Percentiles rank a stretch among this genome's conserved stretches.
Conservation (phyloP, 148 eudicot species). For the Simmondsia chinensis region DNA sequence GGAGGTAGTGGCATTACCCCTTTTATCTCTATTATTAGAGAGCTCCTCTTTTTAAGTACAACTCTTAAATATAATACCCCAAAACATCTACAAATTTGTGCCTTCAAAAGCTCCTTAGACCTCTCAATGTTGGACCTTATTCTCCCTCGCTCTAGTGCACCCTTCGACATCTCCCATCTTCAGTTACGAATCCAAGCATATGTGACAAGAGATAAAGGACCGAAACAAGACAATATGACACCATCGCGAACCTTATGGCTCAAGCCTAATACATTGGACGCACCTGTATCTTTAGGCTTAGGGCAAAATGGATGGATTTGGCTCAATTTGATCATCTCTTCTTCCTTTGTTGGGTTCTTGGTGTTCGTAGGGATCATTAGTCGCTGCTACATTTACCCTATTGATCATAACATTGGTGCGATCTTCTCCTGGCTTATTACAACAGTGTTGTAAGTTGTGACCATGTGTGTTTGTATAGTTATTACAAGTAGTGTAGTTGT, state of each 20-base stretch:
- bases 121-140: constrained; percentile 65
- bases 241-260: constrained; percentile 32
- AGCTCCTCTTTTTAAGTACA: constrained; percentile 40
- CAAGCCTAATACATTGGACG: constrained; percentile 43
- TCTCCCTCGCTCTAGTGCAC: constrained; percentile 44
- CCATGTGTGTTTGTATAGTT: constrained; percentile 45
- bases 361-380: constrained; percentile 52
- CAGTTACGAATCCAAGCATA: constrained; percentile 72
- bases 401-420: constrained; percentile 51
- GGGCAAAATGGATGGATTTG: constrained; percentile 74
- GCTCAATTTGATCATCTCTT: constrained; percentile 62
- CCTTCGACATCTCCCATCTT: constrained; percentile 23
- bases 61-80: constrained; percentile 40
- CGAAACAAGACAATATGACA: constrained; percentile 13
- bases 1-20: constrained; percentile 98
- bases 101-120: constrained; percentile 55
- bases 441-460: constrained; percentile 27
- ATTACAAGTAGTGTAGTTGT: constrained; percentile 33
- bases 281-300: constrained; percentile 51
- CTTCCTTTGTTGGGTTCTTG: constrained; percentile 60
- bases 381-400: constrained; percentile 66
- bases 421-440: constrained; percentile 30
- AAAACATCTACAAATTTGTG: constrained; percentile 35
- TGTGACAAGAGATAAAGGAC: constrained; percentile 52
- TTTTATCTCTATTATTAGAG: constrained; percentile 67